Evolutionary conservation across 169 alveolate genomes (phyloP), one percentile per base, ranked within the genome.

Genomic region (Sarcocystis neurona): DNA sequence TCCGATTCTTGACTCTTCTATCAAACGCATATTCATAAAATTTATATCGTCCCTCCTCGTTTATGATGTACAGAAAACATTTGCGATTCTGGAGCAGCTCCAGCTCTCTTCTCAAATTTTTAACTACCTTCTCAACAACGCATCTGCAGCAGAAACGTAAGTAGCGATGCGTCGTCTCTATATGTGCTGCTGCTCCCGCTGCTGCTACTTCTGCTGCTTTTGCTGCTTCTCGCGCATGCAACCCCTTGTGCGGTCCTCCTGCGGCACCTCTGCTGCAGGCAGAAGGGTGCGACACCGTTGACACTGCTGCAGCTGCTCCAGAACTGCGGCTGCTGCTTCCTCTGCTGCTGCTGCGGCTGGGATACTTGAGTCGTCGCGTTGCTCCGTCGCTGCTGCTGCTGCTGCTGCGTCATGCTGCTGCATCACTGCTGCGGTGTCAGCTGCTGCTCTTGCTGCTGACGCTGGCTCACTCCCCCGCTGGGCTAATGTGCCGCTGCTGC

Each of bases 11-110:
- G n/a, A n/a, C n/a, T n/a, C n/a, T n/a, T n/a, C 80, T 5, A 72
- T 50, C 8, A 72, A 72, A 37, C 6, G 80, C 20, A 66, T 66
- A 39, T 82, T 82, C 44, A 82, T 82, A 18, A 63, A 50, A 10
- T 82, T 82, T 46, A 46, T 82, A 2, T 39, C 72, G 66, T 43
- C 88, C 30, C 78, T 82, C 30, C 56, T 82, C 41, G 79, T 82
- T 46, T 82, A 82, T 46, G 58, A 63, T 43, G 78, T 82, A 8
- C 78, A 53, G 44, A 63, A 63, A 30, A 5, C 60, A 58, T 18
- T 82, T 53, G 66, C 32, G 44, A 78, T 82, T 3, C 53, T 82
- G 44, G 78, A 82, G 23, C 44, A 58, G 56, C 68, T 58, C n/a
- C 72, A 56, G 1, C 37, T 56, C 34, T 41, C 70, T 27, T 78